Evolutionary conservation across 805 yeast genomes (phyloP), one percentile per base, ranked within the genome.

Genomic region (Clavispora asparagi): DNA sequence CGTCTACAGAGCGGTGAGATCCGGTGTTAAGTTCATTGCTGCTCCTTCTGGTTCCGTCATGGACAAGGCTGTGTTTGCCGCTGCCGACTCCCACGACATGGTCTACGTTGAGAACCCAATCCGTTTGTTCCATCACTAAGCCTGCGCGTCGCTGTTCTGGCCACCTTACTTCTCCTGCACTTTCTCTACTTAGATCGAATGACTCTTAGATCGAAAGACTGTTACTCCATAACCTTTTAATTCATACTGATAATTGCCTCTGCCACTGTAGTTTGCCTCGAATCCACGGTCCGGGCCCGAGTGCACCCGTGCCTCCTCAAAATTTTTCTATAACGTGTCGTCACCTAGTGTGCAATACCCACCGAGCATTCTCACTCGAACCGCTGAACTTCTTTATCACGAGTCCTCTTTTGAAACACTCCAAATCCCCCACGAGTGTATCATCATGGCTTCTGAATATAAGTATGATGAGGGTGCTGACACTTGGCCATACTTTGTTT

Each of bases 41-140:
- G 99, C 99, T 43, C 96, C 99, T 48, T 81, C 95, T 42, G 99
- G 99, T 48, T 89, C 97, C 17, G 97, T 94, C 52, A 92, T 89
- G 89, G 99, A 94, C 73, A 84, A 87, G 75, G 96, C 91, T 47
- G 99, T 94, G 39, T 82, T 92, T 54, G 89, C 82, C 50, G 97
- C 98, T 52, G 99, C 98, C 55, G 96, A 94, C 71, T 81, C 95
- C 42, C 81, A 83, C 63, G 86, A 81, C 61, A 76, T 94, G 54
- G 96, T 91, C 55, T 94, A 91, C 66, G 95, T 91, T 55, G 98
- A 94, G 75, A 94, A 92, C 76, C 94, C 96, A 65, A 90, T 92
- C 66, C 87, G 99, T 67, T 75, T 94, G 71, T 94, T 94, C 95
- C 99, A 94, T 70, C 99, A 94, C 72, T 94, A 76, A 41, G 39